Evolutionary conservation across 2,329 filamentous ascomycete species (phyloP).

Genomic region (Coleophoma crateriformis): DNA sequence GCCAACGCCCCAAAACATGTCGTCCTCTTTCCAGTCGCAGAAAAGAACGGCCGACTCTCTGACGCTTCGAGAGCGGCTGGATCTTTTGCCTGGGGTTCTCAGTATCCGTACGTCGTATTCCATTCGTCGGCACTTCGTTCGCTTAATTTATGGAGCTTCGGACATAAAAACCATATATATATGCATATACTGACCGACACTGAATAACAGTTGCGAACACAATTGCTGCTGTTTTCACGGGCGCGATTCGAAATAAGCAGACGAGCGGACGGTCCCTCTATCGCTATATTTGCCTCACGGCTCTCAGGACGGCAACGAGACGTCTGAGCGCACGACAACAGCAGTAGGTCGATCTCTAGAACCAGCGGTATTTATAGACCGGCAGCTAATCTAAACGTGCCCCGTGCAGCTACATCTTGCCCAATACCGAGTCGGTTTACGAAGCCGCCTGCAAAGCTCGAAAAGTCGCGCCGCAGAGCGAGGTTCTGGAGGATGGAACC

Average conservation of each 20-base stretch:
- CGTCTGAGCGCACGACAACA: conserved; percentile 12
- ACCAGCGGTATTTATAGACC: background rate
- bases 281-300: conserved; percentile 14
- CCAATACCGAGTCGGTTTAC: conserved; percentile 18
- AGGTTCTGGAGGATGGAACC: conserved; percentile 29
- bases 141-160: too few species aligned
- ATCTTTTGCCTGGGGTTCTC: conserved; percentile 9
- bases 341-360: conserved; percentile 11
- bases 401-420: background rate
- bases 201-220: conserved; percentile 10
- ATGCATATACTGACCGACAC: background rate
- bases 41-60: conserved; percentile 7
- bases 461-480: conserved; percentile 12
- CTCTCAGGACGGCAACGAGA: conserved; percentile 7
- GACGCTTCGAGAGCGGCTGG: conserved; percentile 17
- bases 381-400: background rate
- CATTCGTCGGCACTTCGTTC: background rate
- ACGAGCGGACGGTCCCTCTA: conserved; percentile 9
- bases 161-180: too few species aligned
- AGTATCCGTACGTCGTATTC: conserved; percentile 9
- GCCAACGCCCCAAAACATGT: background rate
- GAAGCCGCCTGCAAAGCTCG: conserved; percentile 15
- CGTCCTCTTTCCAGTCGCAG: conserved; percentile 15
- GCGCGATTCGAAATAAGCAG: conserved; percentile 8
- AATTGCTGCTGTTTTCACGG: conserved; percentile 11